Base-by-base conservation (phyloP, 495 filamentous ascomycete species). In the Cercophora sp. region DNA sequence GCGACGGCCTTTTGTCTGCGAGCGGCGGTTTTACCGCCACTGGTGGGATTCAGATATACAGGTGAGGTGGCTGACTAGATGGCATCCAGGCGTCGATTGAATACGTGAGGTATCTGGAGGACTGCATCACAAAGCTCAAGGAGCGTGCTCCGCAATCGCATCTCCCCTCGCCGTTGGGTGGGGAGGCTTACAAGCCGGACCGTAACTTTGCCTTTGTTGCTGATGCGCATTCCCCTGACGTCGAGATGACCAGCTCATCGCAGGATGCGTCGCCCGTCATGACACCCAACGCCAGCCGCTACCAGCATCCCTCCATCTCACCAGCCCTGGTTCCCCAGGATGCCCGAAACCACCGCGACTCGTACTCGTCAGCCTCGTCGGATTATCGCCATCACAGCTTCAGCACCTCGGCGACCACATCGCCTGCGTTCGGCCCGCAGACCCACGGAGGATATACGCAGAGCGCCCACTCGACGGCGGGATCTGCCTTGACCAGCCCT, bases 31-130 rank as follows among this genome's bases (percentile, higher is more conserved):
- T n/a, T n/a, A n/a, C n/a, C n/a, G n/a, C n/a, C n/a, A n/a, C n/a
- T n/a, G n/a, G n/a, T n/a, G n/a, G n/a, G n/a, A n/a, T n/a, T n/a
- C n/a, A n/a, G n/a, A n/a, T n/a, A n/a, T n/a, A n/a, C n/a, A n/a
- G n/a, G n/a, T n/a, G n/a, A n/a, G n/a, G n/a, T n/a, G n/a, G n/a
- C n/a, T n/a, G n/a, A n/a, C n/a, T n/a, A n/a, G n/a, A n/a, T n/a
- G n/a, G n/a, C n/a, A n/a, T n/a, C 20, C 48, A 96, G 91, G 87
- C 93, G 16, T 94, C 89, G 56, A 97, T 98, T 59, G 93, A 97
- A 59, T 97, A 98, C 63, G 84, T 96, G 51, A 88, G 87, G 53
- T 98, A 98, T 60, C 81, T 98, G 1, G 88, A 98, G 62, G 82
- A 87, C 65, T 97, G 93, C 64, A 85, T 97, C 19, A 65, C 77